Base-by-base conservation (phyloP, 768 basidiomycete species). In the Rhizopogon salebrosus region DNA sequence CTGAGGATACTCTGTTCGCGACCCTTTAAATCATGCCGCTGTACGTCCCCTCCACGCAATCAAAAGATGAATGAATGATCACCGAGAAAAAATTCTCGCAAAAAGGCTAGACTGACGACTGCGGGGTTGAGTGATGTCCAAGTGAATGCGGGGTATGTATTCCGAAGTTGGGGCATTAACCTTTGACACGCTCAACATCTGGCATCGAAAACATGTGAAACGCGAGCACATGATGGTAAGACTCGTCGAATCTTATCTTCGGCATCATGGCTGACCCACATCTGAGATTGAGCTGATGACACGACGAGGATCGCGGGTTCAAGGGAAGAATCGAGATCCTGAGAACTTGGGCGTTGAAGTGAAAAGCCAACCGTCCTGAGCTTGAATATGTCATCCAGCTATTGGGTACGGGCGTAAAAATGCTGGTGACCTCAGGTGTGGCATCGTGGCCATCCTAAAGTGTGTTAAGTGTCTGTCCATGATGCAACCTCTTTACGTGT, bases 191-290 rank as follows among this genome's bases (percentile, higher is more conserved):
- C 43, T 41, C 26, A 57, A 51, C 49, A n/a, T 40, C 43, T 51
- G 54, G 43, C 45, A 41, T 58, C 48, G 18, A 37, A 52, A 54
- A 49, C 45, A 48, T 48, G 50, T 27, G 34, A 35, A 45, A 36
- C 53, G 57, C 55, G 62, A 66, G 66, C 60, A 61, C 56, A 53
- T 54, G 57, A 66, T 56, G 36, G 20, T 53, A 46, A 57, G 64
- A 64, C 56, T 51, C 54, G 46, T 49, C n/a, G 46, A 41, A 46
- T 62, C 41, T 43, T 51, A 52, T 56, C 50, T 52, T 48, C 61
- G 51, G 53, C 38, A 58, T 51, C 53, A 55, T 66, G 59, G 48
- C 48, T 41, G 54, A 53, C 54, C 60, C 60, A 57, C 57, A 53
- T 55, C 55, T 54, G 26, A 22, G 51, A 50, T 49, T 51, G 51